Evolutionary conservation across 805 yeast species (phyloP), one percentile per base, ranked within the genome.

Genomic region (Ogataea paradorogensis): DNA sequence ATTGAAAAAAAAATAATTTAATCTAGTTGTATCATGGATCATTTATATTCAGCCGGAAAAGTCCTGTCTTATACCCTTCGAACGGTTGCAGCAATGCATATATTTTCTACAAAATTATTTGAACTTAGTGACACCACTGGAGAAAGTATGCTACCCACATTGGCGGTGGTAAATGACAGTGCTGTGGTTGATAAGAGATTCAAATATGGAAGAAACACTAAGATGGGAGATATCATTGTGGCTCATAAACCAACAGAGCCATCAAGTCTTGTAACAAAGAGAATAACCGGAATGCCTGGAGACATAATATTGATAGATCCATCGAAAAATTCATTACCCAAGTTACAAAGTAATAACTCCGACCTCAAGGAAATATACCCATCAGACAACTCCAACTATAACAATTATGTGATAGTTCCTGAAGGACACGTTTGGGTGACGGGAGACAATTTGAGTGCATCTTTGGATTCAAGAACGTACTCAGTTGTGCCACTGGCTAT

Each of bases 391-490:
- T 30, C 26, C 30, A 61, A 57, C 15, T 56, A 38, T 37, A 70
- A 76, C 54, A 74, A 76, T 41, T 87, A 70, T 59, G 80, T 91
- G 7, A 70, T 67, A 40, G 90, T 93, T 0, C 99, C 99, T 1
- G 78, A 81, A 50, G 99, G 99, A 2, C 99, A 93, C 62, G 85
- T 87, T 33, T 93, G 98, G 98, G 82, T 90, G 3, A 88, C 97
- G 0, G 99, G 99, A 2, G 99, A 93, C 56, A 93, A 93, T 56
- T 63, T 91, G 42, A 74, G 87, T 20, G 88, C 82, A 50, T 86
- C 96, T 15, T 66, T 90, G 33, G 99, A 93, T 55, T 87, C 96
- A 4, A 69, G 99, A 50, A 78, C 87, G 0, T 93, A 93, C 58
- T 85, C 90, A 27, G 87, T 82, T n/a, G 66, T 93, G 25, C 98